Conservation (phyloP, 768 basidiomycete species). For the Mycena venus region DNA sequence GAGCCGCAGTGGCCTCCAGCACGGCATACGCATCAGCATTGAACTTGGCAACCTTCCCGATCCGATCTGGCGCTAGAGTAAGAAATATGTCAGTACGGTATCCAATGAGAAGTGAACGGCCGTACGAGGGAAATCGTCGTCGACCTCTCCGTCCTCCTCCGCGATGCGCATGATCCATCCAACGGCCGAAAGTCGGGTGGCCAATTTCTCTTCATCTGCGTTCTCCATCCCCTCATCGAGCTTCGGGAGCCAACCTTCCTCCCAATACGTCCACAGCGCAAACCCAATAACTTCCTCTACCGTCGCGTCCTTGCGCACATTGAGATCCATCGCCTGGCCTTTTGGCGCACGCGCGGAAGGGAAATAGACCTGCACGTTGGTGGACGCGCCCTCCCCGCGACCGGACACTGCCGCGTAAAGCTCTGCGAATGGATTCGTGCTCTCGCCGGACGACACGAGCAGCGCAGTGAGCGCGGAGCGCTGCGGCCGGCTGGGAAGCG, state of each 20-base stretch:
- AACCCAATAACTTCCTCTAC: constrained; percentile 97
- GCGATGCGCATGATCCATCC: constrained; percentile 96
- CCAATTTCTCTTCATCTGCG: constrained; percentile 73
- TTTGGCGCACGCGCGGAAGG: constrained; percentile 78
- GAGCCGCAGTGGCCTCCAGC: constrained; percentile 77
- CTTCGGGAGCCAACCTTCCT: constrained; percentile 84
- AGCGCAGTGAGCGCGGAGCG: constrained; percentile 81
- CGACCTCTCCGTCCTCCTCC: constrained; percentile 97
- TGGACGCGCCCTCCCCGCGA: constrained; percentile 72
- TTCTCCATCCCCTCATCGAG: constrained; percentile 75
- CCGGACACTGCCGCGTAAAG: constrained; percentile 90
- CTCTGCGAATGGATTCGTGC: constrained; percentile 90
- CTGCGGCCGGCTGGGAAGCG: constrained; percentile 49
- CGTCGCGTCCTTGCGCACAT: constrained; percentile 87
- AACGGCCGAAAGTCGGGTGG: constrained; percentile 74
- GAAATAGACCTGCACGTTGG: constrained; percentile 85
- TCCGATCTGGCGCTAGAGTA: constrained; percentile 92
- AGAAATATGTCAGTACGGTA: constrained; percentile 11
- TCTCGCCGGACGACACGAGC: constrained; percentile 75
- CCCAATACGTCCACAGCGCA: constrained; percentile 94
- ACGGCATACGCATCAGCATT: constrained; percentile 92
- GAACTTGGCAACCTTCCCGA: constrained; percentile 88
- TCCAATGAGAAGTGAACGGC: constrained; percentile 26
- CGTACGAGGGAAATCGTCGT: constrained; percentile 98
- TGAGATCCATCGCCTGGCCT: constrained; percentile 76